These are phyloP conservation scores for Phytopythium boreale DNA, from an alignment of 352 stramenopile genomes.

Conservation along the genomic window DNA sequence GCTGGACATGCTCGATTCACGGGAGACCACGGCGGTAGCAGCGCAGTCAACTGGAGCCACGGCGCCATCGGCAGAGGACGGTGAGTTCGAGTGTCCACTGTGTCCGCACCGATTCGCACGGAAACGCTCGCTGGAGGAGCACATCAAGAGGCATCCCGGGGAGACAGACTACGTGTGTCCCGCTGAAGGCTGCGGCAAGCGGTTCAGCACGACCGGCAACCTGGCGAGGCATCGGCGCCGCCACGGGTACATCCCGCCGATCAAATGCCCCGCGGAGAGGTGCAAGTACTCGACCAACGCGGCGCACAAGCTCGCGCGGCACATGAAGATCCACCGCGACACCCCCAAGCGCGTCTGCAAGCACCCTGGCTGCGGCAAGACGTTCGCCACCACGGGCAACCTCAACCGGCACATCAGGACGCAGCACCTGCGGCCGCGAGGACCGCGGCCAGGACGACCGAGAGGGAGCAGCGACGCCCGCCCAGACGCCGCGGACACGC, in stretches of 20 bases:
- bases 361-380: constrained; percentile 47
- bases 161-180: constrained; percentile 51
- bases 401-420: constrained; percentile 59
- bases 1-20: not conserved
- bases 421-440: constrained; percentile 25
- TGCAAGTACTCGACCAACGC: constrained; percentile 38
- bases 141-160: constrained; percentile 42
- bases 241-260: constrained; percentile 30
- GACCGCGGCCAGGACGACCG: not conserved
- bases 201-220: constrained; percentile 52
- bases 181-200: constrained; percentile 32
- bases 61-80: not conserved
- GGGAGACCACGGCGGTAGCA: not conserved
- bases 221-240: constrained; percentile 37
- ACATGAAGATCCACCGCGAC: constrained; percentile 45
- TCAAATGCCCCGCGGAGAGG: constrained; percentile 15
- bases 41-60: no score
- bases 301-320: constrained; percentile 43
- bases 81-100: constrained; percentile 29
- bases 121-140: constrained; percentile 40
- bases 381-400: constrained; percentile 62
- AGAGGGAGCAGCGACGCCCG: not conserved
- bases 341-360: constrained; percentile 33
- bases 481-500: not conserved
- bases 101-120: constrained; percentile 29